These are phyloP conservation scores for Gossypium herbaceum DNA, from an alignment of 345 rosid genomes.

Conservation along the genomic window DNA sequence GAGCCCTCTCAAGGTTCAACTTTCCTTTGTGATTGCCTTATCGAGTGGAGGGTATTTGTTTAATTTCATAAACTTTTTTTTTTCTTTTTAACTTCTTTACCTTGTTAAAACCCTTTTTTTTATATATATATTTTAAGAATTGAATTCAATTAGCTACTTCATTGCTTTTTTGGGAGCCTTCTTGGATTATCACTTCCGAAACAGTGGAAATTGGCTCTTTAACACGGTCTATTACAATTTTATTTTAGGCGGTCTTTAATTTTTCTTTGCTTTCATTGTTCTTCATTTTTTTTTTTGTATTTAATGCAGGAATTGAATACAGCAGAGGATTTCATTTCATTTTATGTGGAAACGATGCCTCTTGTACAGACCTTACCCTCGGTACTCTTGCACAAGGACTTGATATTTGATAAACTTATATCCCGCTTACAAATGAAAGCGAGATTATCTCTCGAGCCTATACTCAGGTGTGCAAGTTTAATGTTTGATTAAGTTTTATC, in stretches of 20 bases:
- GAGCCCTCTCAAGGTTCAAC: conserved; percentile 81
- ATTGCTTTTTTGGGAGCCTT: background rate
- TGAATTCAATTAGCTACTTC: background rate
- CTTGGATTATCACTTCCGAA: background rate
- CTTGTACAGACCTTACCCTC: conserved; percentile 62
- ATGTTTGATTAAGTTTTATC: background rate
- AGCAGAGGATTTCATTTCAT: conserved; percentile 79
- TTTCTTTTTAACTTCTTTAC: background rate
- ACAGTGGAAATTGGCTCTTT: background rate
- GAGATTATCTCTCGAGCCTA: conserved; percentile 82
- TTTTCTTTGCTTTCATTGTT: background rate
- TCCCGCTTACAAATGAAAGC: conserved; percentile 76
- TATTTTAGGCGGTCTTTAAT: background rate
- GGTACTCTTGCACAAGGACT: conserved; percentile 62
- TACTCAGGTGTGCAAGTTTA: conserved; percentile 53
- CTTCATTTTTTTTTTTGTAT: background rate
- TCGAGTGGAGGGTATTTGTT: conserved; percentile 81
- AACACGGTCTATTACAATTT: background rate
- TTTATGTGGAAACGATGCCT: conserved; percentile 70
- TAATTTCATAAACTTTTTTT: background rate
- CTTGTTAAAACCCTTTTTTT: background rate
- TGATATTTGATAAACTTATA: conserved; percentile 57
- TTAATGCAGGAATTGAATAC: conserved; percentile 77
- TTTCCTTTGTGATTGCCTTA: conserved; percentile 70
- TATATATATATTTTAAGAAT: background rate